A percentile compares a stretch with the other conserved stretches of the same genome.
These are phyloP conservation scores for Trametes punicea DNA, from an alignment of 768 basidiomycete species.

Conservation along the genomic window DNA sequence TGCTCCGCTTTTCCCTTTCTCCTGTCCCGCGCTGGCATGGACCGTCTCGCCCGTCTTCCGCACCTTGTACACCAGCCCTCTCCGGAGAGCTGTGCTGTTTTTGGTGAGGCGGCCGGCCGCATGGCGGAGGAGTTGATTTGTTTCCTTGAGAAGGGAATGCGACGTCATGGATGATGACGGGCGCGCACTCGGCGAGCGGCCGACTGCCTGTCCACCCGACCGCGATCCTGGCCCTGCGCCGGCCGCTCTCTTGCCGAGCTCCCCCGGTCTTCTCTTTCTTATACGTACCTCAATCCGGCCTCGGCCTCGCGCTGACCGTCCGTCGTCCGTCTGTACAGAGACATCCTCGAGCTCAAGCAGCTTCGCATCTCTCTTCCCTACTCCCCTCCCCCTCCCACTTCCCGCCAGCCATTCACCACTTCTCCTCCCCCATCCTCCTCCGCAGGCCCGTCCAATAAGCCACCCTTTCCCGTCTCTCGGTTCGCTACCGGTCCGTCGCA, in stretches of 20 bases:
- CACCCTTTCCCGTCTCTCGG: slow-evolving; percentile 38
- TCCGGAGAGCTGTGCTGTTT: neutral
- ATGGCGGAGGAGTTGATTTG: neutral
- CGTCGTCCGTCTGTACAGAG: slow-evolving; percentile 13
- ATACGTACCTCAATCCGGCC: neutral
- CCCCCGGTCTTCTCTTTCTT: neutral
- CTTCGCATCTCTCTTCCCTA: slow-evolving; percentile 62
- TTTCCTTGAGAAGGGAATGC: neutral
- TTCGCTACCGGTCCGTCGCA: slow-evolving; percentile 33
- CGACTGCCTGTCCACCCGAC: neutral
- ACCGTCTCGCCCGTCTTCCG: neutral
- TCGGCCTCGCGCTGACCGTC: slow-evolving; percentile 6
- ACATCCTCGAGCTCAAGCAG: slow-evolving; percentile 59
- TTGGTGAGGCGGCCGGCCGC: neutral
- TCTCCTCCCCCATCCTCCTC: slow-evolving; percentile 29
- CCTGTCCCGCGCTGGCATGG: too few species aligned
- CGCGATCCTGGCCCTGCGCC: neutral
- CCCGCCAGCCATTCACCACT: slow-evolving; percentile 28
- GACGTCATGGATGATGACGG: slow-evolving; percentile 18
- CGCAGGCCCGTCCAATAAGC: slow-evolving; percentile 42
- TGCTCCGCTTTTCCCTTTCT: neutral
- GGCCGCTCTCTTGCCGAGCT: slow-evolving; percentile 1
- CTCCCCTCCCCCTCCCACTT: slow-evolving; percentile 26
- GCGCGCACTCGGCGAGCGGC: neutral
- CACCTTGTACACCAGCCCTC: neutral